Evolutionary conservation across 2,329 filamentous ascomycete genomes (phyloP).

Genomic region (Leptographium wingfieldii): DNA sequence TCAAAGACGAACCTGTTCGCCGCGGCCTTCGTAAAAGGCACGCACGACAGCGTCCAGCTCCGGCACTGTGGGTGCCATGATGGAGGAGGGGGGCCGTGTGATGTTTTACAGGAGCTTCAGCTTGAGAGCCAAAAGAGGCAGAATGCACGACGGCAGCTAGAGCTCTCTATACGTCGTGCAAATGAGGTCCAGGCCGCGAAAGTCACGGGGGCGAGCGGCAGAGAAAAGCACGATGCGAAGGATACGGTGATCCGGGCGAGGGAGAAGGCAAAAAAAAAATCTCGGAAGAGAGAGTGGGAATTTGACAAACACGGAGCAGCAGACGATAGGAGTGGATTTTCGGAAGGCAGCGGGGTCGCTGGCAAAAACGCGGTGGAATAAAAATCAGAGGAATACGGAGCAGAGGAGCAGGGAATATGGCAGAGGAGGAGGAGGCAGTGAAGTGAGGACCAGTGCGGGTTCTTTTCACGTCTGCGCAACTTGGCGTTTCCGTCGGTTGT

Average conservation of each 20-base stretch:
- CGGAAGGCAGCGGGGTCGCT: slow-evolving; percentile 1
- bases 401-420: neutral
- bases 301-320: neutral
- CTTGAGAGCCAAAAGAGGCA: neutral
- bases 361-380: neutral
- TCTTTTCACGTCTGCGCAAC: neutral
- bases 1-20: slow-evolving; percentile 60
- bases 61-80: slow-evolving; percentile 63
- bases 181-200: neutral
- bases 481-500: neutral
- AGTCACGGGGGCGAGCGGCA: neutral
- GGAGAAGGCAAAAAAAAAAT: neutral
- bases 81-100: slow-evolving; percentile 10
- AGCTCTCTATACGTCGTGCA: neutral
- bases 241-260: neutral
- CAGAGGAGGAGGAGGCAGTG: neutral
- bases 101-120: neutral
- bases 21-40: slow-evolving; percentile 93
- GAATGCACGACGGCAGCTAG: neutral
- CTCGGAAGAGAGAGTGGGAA: neutral
- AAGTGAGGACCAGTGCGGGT: neutral
- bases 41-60: slow-evolving; percentile 96
- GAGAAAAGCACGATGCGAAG: neutral
- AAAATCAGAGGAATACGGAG: neutral
- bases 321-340: slow-evolving; percentile 1